A percentile compares a stretch with the other conserved stretches of the same genome.
Conservation (phyloP, 345 rosid genomes). For the Sisymbrium irio region DNA sequence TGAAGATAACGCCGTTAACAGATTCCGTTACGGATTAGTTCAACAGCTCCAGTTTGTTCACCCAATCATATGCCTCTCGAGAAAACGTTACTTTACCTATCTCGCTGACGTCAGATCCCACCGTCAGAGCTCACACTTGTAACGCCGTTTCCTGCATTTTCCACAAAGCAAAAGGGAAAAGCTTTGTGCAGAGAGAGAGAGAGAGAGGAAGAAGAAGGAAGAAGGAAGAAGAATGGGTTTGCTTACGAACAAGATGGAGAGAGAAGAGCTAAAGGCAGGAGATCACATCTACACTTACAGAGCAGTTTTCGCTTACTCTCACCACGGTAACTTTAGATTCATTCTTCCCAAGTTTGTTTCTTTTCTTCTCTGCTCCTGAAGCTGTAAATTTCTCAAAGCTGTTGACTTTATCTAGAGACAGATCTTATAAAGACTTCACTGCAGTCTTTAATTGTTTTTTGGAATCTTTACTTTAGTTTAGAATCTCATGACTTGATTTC, state of each 20-base stretch:
- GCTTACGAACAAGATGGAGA: constrained; percentile 73
- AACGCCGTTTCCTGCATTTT: constrained; percentile 21
- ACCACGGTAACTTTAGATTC: constrained; percentile 59
- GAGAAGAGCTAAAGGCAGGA: constrained; percentile 72
- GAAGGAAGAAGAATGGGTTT: constrained; percentile 62
- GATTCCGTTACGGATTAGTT: constrained; percentile 28
- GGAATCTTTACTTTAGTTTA: background rate
- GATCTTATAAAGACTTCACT: constrained; percentile 5
- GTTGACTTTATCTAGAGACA: constrained; percentile 4
- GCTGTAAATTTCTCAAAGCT: constrained; percentile 11
- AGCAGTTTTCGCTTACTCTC: constrained; percentile 92
- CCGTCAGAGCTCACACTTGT: constrained; percentile 27
- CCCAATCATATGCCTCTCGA: background rate
- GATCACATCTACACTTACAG: constrained; percentile 97
- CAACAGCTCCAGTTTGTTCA: constrained; percentile 21
- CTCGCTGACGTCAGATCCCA: constrained; percentile 29
- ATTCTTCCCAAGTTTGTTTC: constrained; percentile 11
- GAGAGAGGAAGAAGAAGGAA: background rate
- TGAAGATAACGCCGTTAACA: constrained; percentile 28
- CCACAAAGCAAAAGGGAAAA: background rate
- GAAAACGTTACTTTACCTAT: constrained; percentile 19
- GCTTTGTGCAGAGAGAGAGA: constrained; percentile 7
- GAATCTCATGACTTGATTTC: background rate
- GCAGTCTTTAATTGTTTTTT: background rate
- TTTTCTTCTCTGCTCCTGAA: background rate